Evolutionary conservation across 2,329 filamentous ascomycete genomes (phyloP), one percentile per base, ranked within the genome.

Genomic region (Cercospora sp.): DNA sequence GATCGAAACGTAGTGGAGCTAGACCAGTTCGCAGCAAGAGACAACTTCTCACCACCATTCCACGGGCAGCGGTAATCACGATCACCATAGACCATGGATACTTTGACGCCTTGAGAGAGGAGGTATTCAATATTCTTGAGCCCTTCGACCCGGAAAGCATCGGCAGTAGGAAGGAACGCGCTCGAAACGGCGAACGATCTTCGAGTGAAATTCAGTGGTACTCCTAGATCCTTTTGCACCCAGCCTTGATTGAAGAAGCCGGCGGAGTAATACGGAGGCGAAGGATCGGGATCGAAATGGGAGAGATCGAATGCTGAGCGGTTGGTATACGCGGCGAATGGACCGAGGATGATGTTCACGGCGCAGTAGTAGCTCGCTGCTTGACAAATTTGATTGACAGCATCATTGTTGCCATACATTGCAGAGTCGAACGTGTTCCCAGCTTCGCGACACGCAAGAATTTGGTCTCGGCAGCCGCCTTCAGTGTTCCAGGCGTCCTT

Each of bases 401-500:
- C 75, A 0, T 68, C 65, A 66, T 82, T 79, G 63, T 75, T 76
- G 30, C 79, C 77, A 63, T 79, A 73, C 42, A 85, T 83, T 0
- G 82, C 77, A 0, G 86, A 85, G 65, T 89, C 86, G 18, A 80
- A 81, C 30, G 78, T 74, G 0, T 80, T 71, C 16, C 83, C 84
- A 1, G 84, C 76, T 3, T 76, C 78, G 18, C 83, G 83, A 72
- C 87, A 90, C 31, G 82, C 71, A 20, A 81, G 73, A 53, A 89
- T 83, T 65, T 82, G 81, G 57, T 74, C 74, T 5, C 67, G 67
- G 39, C 88, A 91, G 13, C 87, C 88, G 36, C 76, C 80, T 16
- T 79, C 74, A 57, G 71, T 74, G 60, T 82, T 83, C 72, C 84
- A 86, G 33, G 79, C 81, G 31, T 81, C 79, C 36, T 82, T 67